Conservation (phyloP, 805 yeast genomes). For the Zygosaccharomyces siamensis region DNA sequence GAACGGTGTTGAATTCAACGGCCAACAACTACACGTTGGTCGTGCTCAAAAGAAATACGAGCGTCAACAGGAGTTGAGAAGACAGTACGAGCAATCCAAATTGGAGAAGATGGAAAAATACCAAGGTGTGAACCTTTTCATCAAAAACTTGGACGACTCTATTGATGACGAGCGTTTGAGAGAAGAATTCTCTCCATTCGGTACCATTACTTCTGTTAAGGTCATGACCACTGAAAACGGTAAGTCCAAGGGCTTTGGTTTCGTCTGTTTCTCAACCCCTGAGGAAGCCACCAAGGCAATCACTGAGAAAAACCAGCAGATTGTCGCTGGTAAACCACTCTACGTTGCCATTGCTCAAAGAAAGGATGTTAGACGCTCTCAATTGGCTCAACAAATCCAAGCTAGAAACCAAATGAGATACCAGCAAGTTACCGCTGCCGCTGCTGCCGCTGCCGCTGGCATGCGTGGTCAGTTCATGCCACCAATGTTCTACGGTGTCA, state of each 20-base stretch:
- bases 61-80: conserved; percentile 92
- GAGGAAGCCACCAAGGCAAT: conserved; percentile 99
- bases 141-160: conserved; percentile 93
- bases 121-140: conserved; percentile 95
- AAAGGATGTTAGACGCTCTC: conserved; percentile 95
- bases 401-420: conserved; percentile 98
- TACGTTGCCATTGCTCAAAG: conserved; percentile 99
- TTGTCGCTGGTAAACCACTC: conserved; percentile 91
- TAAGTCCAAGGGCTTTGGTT: conserved; percentile 97
- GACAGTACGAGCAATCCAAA: conserved; percentile 88
- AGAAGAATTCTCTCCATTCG: conserved; percentile 90
- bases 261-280: conserved; percentile 94
- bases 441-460: conserved; percentile 38
- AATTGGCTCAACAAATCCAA: conserved; percentile 94
- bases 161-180: conserved; percentile 86
- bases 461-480: conserved; percentile 40
- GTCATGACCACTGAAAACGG: conserved; percentile 94
- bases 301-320: conserved; percentile 96
- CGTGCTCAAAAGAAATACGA: conserved; percentile 99
- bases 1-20: conserved; percentile 80
- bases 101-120: conserved; percentile 87
- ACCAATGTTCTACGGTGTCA: conserved; percentile 41
- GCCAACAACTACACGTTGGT: conserved; percentile 87
- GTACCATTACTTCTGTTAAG: conserved; percentile 91
- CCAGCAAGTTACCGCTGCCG: conserved; percentile 84